Evolutionary conservation across 1,139 yeast genomes (phyloP).

Genomic region (Yamadazyma dushanensis): DNA sequence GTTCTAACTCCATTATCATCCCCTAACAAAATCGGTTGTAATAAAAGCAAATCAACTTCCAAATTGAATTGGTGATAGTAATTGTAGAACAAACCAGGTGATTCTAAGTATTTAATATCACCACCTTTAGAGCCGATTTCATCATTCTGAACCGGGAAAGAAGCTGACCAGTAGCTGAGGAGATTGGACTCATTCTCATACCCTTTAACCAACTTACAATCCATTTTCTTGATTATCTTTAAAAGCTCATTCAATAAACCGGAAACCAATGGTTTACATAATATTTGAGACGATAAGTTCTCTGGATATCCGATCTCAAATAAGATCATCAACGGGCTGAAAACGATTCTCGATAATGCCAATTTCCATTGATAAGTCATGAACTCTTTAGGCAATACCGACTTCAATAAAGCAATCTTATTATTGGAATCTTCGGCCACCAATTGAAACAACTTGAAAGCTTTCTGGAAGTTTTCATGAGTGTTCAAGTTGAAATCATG

Average conservation of each 20-base stretch:
- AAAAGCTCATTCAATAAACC: conserved; percentile 77
- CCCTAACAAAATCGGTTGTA: conserved; percentile 84
- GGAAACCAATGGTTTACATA: conserved; percentile 80
- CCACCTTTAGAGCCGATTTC: conserved; percentile 4
- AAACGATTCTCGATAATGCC: conserved; percentile 74
- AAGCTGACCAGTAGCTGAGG: conserved; percentile 51
- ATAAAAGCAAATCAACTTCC: conserved; percentile 68
- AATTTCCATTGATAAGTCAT: conserved; percentile 81
- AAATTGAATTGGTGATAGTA: conserved; percentile 55
- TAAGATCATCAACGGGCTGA: conserved; percentile 71
- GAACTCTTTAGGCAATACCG: conserved; percentile 57
- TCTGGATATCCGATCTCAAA: conserved; percentile 70
- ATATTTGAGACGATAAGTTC: conserved; percentile 59
- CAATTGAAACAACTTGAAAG: conserved; percentile 34
- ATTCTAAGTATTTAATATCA: conserved; percentile 31
- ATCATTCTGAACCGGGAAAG: conserved; percentile 34
- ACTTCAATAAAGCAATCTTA: conserved; percentile 45
- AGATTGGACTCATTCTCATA: conserved; percentile 63
- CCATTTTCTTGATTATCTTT: conserved; percentile 76
- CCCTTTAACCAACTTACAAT: conserved; percentile 66
- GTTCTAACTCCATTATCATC: conserved; percentile 85
- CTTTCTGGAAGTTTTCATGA: conserved; percentile 25
- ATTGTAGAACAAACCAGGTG: conserved; percentile 61
- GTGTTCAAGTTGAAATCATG: conserved; percentile 15
- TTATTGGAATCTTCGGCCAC: conserved; percentile 34